Evolutionary conservation across 805 yeast species (phyloP).

Genomic region (Ogataea methylovora): DNA sequence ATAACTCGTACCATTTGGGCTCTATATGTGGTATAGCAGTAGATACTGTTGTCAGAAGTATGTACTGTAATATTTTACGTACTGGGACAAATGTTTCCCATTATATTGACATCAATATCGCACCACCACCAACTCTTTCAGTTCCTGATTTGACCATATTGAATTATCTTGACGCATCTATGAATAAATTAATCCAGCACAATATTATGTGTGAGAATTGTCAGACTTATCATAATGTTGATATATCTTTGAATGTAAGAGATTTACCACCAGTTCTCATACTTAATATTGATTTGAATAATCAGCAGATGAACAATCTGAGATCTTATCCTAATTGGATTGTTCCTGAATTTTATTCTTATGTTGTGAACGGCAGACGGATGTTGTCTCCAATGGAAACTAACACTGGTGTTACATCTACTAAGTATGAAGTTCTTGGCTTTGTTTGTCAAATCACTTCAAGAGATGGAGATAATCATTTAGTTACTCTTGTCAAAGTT

Average conservation of each 20-base stretch:
- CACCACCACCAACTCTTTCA: constrained; percentile 12
- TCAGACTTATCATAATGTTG: constrained; percentile 43
- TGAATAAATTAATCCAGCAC: constrained; percentile 43
- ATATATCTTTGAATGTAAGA: constrained; percentile 42
- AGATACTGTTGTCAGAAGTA: constrained; percentile 33
- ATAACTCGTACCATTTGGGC: constrained; percentile 13
- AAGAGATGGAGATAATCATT: constrained; percentile 46
- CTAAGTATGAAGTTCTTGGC: constrained; percentile 57
- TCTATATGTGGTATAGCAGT: constrained; percentile 34
- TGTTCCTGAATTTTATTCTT: constrained; percentile 46
- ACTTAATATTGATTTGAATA: constrained; percentile 48
- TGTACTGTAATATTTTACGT: constrained; percentile 31
- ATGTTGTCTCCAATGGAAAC: constrained; percentile 18
- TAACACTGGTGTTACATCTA: constrained; percentile 17
- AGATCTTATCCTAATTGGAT: constrained; percentile 51
- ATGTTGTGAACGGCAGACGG: constrained; percentile 5
- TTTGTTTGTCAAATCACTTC: constrained; percentile 61
- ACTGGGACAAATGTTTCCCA: constrained; percentile 28
- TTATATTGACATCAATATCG: constrained; percentile 33
- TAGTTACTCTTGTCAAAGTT: constrained; percentile 52
- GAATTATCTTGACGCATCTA: constrained; percentile 53
- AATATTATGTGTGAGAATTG: constrained; percentile 49
- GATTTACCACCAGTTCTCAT: constrained; percentile 59
- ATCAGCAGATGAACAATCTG: constrained; percentile 46
- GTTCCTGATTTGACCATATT: constrained; percentile 37